phyloP scores from a whole-genome alignment of 2,329 filamentous ascomycete species.

The Nothophaeocryptopus gaeumannii region DNA sequence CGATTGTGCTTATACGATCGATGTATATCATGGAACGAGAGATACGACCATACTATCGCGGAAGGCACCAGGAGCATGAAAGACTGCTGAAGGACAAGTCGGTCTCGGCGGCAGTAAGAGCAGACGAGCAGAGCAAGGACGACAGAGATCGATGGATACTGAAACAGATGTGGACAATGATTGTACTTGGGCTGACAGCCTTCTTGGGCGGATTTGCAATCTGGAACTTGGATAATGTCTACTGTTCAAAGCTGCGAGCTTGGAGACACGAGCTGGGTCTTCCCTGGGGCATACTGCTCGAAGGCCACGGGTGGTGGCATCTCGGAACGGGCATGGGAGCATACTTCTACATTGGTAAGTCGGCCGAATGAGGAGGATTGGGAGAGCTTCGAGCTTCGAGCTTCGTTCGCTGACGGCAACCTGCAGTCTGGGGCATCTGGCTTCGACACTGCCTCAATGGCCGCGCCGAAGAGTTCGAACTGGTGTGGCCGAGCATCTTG shows the following conservation, averaged over 20 bases:
- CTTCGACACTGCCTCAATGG: conserved; percentile 73
- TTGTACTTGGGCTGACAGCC: conserved; percentile 63
- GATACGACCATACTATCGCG: conserved; percentile 55
- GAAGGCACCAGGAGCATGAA: conserved; percentile 39
- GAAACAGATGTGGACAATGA: conserved; percentile 73
- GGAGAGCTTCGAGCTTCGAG: background rate
- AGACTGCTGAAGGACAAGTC: conserved; percentile 30
- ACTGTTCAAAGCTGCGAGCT: conserved; percentile 62
- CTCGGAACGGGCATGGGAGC: conserved; percentile 77
- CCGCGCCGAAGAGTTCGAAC: conserved; percentile 66
- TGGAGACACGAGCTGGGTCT: conserved; percentile 69
- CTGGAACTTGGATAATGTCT: conserved; percentile 78
- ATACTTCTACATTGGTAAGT: conserved; percentile 69
- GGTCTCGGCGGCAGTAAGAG: conserved; percentile 30
- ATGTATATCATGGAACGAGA: conserved; percentile 74
- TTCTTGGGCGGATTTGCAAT: conserved; percentile 74
- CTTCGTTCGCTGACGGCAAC: background rate
- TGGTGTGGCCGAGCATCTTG: conserved; percentile 65
- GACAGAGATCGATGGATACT: conserved; percentile 57
- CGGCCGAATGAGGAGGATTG: background rate
- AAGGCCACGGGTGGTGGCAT: conserved; percentile 75
- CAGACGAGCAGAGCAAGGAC: conserved; percentile 49
- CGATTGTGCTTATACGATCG: conserved; percentile 66
- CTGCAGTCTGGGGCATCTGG: conserved; percentile 68
- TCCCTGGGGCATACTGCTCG: conserved; percentile 75